Evolutionary conservation across 768 basidiomycete species (phyloP), one percentile per base, ranked within the genome.

Genomic region (Phaffia tasmanica): DNA sequence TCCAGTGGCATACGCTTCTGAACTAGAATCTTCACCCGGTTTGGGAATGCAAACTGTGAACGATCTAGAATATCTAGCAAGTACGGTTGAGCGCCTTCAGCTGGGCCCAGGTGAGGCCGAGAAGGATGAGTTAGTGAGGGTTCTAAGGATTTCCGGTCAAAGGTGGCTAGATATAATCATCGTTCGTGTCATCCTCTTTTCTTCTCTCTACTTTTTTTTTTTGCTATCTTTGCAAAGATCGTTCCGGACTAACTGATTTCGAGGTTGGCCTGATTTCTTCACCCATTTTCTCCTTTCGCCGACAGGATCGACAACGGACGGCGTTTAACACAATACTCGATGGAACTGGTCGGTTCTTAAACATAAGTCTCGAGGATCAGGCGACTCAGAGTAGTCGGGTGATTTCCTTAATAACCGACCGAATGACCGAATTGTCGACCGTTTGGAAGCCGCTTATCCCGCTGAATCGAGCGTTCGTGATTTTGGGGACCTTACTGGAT

Each of bases 31-130:
- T 48, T 77, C 80, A 0, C 78, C 85, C 14, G 83, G 82, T 23
- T 76, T 79, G 30, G 79, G 81, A 0, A 85, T 94, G 81, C 82
- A 83, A 58, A 86, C 86, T 73, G 84, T 88, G 21, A 95, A 95
- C 74, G 86, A 93, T 69, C 89, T 85, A 70, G 71, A 81, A 25
- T 88, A 86, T 73, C 80, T 93, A 30, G 72, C 77, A 0, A 48
- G 54, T 2, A 68, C 86, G 70, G 74, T 86, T 0, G 79, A 78
- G 65, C 78, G 78, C 32, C 69, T 84, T 25, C 70, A 72, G n/a
- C 62, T 66, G 8, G 57, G 62, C 35, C 65, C 63, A 11, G 74
- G 65, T 9, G 66, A 54, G 68, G 55, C 54, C 25, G 35, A 75
- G 81, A 30, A 79, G 78, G 70, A 82, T 80, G 54, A 81, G 79